Base-by-base conservation (phyloP, 768 basidiomycete species). In the Leccinum obscurum region DNA sequence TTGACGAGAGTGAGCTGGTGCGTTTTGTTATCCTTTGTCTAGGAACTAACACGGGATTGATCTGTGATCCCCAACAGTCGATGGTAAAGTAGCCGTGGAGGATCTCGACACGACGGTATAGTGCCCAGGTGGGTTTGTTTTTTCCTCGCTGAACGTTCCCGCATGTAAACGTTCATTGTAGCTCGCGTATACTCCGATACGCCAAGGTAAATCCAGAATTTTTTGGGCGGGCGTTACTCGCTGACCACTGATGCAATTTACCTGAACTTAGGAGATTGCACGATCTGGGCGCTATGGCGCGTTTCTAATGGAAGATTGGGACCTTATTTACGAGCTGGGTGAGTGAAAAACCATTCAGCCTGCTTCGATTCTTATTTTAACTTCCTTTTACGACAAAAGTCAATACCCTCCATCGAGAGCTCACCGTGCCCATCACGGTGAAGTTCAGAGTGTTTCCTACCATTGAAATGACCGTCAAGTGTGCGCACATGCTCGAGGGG, bases 271-370 rank as follows among this genome's bases (percentile, higher is more conserved):
- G 69, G 94, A 96, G 52, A 98, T 99, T 58, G 96, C 96, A 0
- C 84, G 84, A 62, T 80, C 84, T 26, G 96, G 96, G 0, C 81
- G 82, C 44, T 99, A 98, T 64, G 96, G 96, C 1, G 83, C 89
- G 0, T 98, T 92, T 77, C 70, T 98, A 57, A 93, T 95, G 78
- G 95, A 98, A 60, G 93, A 98, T 50, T 98, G 96, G 96, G 88
- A 92, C 14, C 71, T 95, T 57, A 89, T 98, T 28, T 87, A 88
- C 65, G 77, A 80, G 22, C 80, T 98, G 52, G 90, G 95, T 89
- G 62, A 62, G 84, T 80, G 5, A 9, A 37, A 46, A n/a, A 26
- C 37, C 50, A 20, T 57, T 11, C 9, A 54, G 8, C 28, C 6
- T 3, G 13, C 49, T 39, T 39, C 14, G 1, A 14, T 8, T 6